A percentile compares a stretch with the other conserved stretches of the same genome.
These are phyloP conservation scores for Microcyclospora pomicola DNA, from an alignment of 2,329 filamentous ascomycete species.

Conservation along the genomic window DNA sequence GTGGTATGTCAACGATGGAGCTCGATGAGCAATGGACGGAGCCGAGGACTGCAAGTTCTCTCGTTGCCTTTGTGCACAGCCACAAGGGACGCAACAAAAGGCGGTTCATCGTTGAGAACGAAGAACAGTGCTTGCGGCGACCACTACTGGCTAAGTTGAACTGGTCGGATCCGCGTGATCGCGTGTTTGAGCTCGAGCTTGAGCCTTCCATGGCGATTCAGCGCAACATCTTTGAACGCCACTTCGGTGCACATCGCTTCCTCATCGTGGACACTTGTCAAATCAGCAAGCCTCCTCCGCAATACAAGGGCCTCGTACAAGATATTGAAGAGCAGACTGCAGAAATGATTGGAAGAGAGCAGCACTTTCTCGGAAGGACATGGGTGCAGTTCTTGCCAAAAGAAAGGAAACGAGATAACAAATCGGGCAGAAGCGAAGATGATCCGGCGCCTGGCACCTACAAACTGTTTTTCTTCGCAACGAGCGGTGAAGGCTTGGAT, in stretches of 20 bases:
- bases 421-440: too few relatives aligned
- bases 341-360: slow-evolving; percentile 24
- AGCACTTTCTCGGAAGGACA: slow-evolving; percentile 27
- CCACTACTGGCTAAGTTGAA: neutral
- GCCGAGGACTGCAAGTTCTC: neutral
- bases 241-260: slow-evolving; percentile 27
- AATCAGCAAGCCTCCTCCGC: slow-evolving; percentile 11
- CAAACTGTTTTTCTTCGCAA: slow-evolving; percentile 14
- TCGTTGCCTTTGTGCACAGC: neutral
- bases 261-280: slow-evolving; percentile 27
- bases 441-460: too few relatives aligned
- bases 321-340: slow-evolving; percentile 12
- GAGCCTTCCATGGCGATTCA: slow-evolving; percentile 10
- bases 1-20: neutral
- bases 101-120: too few relatives aligned
- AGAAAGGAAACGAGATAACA: slow-evolving; percentile 19
- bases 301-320: slow-evolving; percentile 7
- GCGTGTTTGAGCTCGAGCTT: slow-evolving; percentile 13
- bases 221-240: slow-evolving; percentile 14
- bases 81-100: neutral
- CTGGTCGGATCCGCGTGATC: neutral
- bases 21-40: neutral
- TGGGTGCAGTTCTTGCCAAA: slow-evolving; percentile 30
- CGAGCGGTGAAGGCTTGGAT: slow-evolving; percentile 8
- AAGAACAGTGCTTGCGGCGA: too few relatives aligned